Percentiles rank a stretch among this genome's conserved stretches.
Evolutionary conservation across 2,329 filamentous ascomycete species (phyloP).

Genomic region (Capronia coronata): DNA sequence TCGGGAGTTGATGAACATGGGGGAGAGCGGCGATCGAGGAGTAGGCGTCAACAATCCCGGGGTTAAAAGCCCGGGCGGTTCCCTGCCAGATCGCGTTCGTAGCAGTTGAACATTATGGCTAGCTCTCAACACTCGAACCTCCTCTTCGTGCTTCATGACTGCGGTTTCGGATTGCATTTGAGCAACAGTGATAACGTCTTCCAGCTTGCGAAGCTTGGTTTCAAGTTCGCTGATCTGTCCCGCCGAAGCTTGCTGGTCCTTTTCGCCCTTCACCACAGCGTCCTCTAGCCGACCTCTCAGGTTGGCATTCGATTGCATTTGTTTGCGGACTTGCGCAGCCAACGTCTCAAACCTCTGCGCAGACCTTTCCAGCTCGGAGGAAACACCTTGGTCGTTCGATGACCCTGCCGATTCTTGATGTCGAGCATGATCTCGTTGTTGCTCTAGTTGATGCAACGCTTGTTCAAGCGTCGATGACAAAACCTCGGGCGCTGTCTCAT

Average conservation of each 20-base stretch:
- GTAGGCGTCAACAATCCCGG: conserved; percentile 43
- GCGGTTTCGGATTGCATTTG: conserved; percentile 83
- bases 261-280: conserved; percentile 76
- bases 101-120: conserved; percentile 70
- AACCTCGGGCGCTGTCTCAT: conserved; percentile 65
- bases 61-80: conserved; percentile 30
- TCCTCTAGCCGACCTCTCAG: conserved; percentile 70
- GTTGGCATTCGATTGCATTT: conserved; percentile 69
- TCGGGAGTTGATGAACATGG: conserved; percentile 50
- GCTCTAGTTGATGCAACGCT: conserved; percentile 69
- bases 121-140: conserved; percentile 68
- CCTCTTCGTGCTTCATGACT: conserved; percentile 76
- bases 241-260: conserved; percentile 72
- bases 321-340: conserved; percentile 68
- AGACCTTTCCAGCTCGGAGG: conserved; percentile 64
- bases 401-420: conserved; percentile 59
- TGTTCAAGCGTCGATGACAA: conserved; percentile 59
- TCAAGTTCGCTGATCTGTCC: conserved; percentile 79
- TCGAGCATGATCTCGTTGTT: conserved; percentile 54
- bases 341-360: conserved; percentile 73
- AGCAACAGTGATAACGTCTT: conserved; percentile 74
- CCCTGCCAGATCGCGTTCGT: conserved; percentile 56
- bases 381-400: conserved; percentile 60
- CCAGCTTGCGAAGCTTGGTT: conserved; percentile 68
- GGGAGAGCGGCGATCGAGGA: conserved; percentile 56